Percentiles rank a stretch among this genome's conserved stretches.
Conservation (phyloP, 2,329 filamentous ascomycete species). For the Rhynchosporium secalis region DNA sequence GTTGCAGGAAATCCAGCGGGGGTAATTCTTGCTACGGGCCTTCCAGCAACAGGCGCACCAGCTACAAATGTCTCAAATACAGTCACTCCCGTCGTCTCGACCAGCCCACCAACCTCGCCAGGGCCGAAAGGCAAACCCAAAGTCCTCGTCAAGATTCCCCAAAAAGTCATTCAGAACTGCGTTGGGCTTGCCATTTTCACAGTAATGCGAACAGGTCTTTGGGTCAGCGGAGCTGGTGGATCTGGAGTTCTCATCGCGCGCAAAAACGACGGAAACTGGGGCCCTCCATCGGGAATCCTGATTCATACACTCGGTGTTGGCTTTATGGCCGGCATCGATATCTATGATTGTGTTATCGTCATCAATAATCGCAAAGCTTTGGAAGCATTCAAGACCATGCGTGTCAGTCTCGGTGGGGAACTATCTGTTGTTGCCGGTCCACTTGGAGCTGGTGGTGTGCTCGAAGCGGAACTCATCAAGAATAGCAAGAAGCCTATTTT, state of each 20-base stretch:
- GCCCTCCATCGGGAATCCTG: conserved; percentile 85
- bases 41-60: neutral
- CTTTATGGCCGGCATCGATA: conserved; percentile 87
- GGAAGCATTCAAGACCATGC: conserved; percentile 76
- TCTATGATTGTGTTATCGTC: conserved; percentile 92
- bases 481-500: conserved; percentile 65
- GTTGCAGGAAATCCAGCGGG: neutral
- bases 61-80: too few relatives aligned
- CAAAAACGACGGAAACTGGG: conserved; percentile 84
- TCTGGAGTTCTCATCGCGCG: conserved; percentile 84
- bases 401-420: conserved; percentile 79
- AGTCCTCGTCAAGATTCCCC: conserved; percentile 75
- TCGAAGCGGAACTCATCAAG: conserved; percentile 45
- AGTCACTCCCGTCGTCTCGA: neutral
- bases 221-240: conserved; percentile 87
- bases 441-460: conserved; percentile 66
- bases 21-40: neutral
- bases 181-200: conserved; percentile 93
- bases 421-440: conserved; percentile 76
- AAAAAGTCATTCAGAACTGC: conserved; percentile 81
- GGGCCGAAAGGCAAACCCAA: conserved; percentile 58
- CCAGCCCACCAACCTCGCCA: conserved; percentile 10
- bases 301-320: conserved; percentile 86
- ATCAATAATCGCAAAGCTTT: conserved; percentile 84
- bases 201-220: conserved; percentile 89